Evolutionary conservation across 352 stramenopile genomes (phyloP).

Genomic region (Albugo laibachii): DNA sequence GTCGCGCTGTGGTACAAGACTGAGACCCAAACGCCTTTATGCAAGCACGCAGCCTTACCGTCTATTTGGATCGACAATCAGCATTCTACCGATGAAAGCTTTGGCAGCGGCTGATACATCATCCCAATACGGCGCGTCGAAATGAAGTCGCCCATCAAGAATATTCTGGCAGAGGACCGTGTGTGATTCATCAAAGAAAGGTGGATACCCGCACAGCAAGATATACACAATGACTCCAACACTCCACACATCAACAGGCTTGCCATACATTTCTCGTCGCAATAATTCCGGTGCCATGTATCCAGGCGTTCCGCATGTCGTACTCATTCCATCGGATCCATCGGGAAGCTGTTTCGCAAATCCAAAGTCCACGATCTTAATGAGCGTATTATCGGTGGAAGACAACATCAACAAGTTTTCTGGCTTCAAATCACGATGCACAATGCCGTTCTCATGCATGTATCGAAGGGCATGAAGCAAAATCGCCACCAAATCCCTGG

Average conservation of each 20-base stretch:
- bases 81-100: slow-evolving; percentile 75
- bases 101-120: slow-evolving; percentile 77
- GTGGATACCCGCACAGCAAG: slow-evolving; percentile 64
- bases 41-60: slow-evolving; percentile 13
- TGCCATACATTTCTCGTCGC: slow-evolving; percentile 56
- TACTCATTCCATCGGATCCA: slow-evolving; percentile 35
- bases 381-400: slow-evolving; percentile 66
- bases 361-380: slow-evolving; percentile 86
- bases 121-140: slow-evolving; percentile 79
- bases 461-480: slow-evolving; percentile 67
- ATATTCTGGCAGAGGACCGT: slow-evolving; percentile 82
- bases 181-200: slow-evolving; percentile 89
- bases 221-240: slow-evolving; percentile 82
- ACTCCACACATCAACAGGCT: slow-evolving; percentile 74
- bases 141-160: slow-evolving; percentile 70
- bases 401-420: slow-evolving; percentile 79
- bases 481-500: slow-evolving; percentile 64
- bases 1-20: slow-evolving; percentile 15
- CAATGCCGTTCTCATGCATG: slow-evolving; percentile 72
- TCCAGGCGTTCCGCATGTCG: slow-evolving; percentile 49
- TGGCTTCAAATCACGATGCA: slow-evolving; percentile 66
- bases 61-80: slow-evolving; percentile 64
- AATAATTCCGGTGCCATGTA: slow-evolving; percentile 78
- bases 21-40: background rate
- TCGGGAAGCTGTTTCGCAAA: slow-evolving; percentile 77